Conservation (phyloP, 495 filamentous ascomycete species). For the Barbatosphaeria neglecta region DNA sequence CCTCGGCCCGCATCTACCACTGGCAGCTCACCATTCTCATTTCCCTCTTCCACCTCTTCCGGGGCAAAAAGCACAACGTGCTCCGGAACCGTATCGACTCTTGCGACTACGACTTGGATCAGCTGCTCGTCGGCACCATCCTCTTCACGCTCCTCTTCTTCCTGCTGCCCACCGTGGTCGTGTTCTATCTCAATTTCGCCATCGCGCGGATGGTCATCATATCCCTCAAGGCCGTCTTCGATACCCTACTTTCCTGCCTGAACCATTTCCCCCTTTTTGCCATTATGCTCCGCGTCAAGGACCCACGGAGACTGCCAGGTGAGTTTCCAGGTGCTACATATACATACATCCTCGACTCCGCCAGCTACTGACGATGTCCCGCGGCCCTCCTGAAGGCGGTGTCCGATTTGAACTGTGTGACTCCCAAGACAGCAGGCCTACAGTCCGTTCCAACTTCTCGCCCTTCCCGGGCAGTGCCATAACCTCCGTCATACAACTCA, state of each 20-base stretch:
- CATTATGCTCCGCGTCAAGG: conserved; percentile 91
- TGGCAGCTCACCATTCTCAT: conserved; percentile 96
- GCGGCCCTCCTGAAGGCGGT: conserved; percentile 57
- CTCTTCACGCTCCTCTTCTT: conserved; percentile 95
- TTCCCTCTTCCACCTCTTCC: conserved; percentile 94
- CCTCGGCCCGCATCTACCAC: conserved; percentile 90
- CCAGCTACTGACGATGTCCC: neutral
- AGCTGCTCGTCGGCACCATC: conserved; percentile 91
- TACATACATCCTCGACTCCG: too few species aligned
- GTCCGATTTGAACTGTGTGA: conserved; percentile 84
- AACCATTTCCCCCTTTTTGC: conserved; percentile 99
- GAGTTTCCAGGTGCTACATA: conserved; percentile 8
- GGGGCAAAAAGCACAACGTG: conserved; percentile 95
- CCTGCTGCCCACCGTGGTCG: conserved; percentile 83
- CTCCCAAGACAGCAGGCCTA: conserved; percentile 41
- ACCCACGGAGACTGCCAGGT: conserved; percentile 81
- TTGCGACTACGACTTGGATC: conserved; percentile 97
- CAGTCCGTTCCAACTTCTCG: conserved; percentile 16
- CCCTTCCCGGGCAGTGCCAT: conserved; percentile 20
- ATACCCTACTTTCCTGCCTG: conserved; percentile 83
- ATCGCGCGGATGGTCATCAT: conserved; percentile 91
- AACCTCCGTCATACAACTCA: conserved; percentile 68
- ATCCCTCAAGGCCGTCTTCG: conserved; percentile 73
- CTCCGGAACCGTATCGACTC: conserved; percentile 94
- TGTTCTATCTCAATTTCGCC: conserved; percentile 95